These are phyloP conservation scores for Cercospora sp. DNA, from an alignment of 2,329 filamentous ascomycete species.

Conservation along the genomic window DNA sequence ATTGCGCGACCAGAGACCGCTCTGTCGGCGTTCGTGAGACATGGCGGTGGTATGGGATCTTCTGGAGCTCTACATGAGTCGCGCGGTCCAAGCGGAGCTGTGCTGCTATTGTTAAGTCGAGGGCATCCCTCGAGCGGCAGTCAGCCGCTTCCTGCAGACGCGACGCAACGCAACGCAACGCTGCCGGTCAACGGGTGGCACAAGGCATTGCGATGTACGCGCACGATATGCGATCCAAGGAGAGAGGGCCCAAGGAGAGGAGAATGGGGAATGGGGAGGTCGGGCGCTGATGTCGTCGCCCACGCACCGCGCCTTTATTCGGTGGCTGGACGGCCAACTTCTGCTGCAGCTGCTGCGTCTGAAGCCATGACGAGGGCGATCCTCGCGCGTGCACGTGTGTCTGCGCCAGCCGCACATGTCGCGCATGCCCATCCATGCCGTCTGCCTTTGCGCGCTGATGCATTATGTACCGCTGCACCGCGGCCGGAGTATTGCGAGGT, in stretches of 20 bases:
- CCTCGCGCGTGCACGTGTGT: background rate
- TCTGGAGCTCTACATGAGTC: conserved; percentile 1
- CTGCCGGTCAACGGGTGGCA: background rate
- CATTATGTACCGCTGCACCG: background rate
- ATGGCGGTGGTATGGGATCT: conserved; percentile 6
- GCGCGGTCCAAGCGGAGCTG: background rate
- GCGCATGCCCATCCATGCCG: background rate
- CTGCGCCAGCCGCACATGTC: background rate
- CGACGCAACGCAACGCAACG: background rate
- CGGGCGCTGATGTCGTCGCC: background rate
- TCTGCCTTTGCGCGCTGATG: background rate
- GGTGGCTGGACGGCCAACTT: background rate
- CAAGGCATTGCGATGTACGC: background rate
- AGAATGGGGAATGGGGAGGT: background rate
- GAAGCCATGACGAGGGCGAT: background rate
- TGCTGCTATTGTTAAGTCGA: background rate
- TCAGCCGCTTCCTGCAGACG: background rate
- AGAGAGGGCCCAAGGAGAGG: background rate
- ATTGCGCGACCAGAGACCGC: conserved; percentile 35
- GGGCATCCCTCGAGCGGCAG: background rate
- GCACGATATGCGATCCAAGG: background rate
- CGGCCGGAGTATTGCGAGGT: background rate
- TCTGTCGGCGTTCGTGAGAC: conserved; percentile 33
- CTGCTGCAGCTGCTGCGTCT: background rate
- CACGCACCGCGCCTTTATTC: background rate